Evolutionary conservation across 2,329 filamentous ascomycete species (phyloP).

Genomic region (Paraphaeosphaeria minitans): DNA sequence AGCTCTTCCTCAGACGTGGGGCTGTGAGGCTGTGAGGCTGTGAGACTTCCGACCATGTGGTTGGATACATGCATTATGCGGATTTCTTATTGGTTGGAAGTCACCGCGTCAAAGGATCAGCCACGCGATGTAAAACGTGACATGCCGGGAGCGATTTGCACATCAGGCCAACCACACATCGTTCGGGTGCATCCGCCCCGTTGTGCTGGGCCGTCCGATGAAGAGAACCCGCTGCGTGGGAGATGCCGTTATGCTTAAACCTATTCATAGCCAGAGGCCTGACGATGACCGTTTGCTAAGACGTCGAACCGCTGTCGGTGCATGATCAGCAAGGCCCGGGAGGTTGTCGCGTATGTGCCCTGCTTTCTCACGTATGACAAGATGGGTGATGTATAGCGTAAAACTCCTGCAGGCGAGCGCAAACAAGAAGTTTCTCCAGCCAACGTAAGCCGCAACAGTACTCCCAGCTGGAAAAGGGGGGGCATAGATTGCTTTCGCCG

Average conservation of each 20-base stretch:
- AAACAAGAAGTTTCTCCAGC: not conserved
- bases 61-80: constrained; percentile 1
- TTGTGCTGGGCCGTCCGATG: constrained; percentile 15
- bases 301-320: not conserved
- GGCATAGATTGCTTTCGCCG: not conserved
- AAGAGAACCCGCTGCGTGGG: not conserved
- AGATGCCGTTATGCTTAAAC: constrained; percentile 17
- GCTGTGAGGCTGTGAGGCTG: constrained; percentile 8
- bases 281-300: not conserved
- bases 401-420: not conserved
- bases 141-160: not conserved
- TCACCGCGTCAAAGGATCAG: not conserved
- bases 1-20: not conserved
- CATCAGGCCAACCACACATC: constrained; percentile 5
- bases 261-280: constrained; percentile 15
- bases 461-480: not conserved
- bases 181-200: constrained; percentile 13
- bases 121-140: constrained; percentile 4
- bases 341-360: not conserved
- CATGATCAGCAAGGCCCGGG: not conserved
- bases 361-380: not conserved
- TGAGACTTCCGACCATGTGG: constrained; percentile 4
- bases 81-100: not conserved
- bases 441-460: constrained; percentile 10
- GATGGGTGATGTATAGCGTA: not conserved